Evolutionary conservation across 2,329 filamentous ascomycete species (phyloP), one percentile per base, ranked within the genome.

Genomic region (Aureobasidium sp.): DNA sequence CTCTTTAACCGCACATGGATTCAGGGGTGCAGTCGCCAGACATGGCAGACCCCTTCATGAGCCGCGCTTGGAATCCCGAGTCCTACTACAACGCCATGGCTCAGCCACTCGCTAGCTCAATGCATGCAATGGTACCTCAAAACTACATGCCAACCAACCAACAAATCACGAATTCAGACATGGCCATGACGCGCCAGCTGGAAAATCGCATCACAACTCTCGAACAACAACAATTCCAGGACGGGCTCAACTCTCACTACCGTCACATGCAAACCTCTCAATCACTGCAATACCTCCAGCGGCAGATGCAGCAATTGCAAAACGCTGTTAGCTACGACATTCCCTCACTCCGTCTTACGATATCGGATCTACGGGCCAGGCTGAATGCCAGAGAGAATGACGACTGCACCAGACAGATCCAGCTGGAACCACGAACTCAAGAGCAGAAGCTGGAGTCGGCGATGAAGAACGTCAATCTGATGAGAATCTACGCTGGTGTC

Each of bases 401-500:
- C 9, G 51, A 55, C 2, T 17, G 12, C 5, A 42, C 37, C 6
- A 17, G 51, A 25, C 20, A 22, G 5, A 42, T 45, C 5, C 17
- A 36, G 11, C 15, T 44, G 14, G 41, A 34, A 29, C 39, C 53
- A 1, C 27, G 53, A 3, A 59, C 31, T 8, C 44, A 29, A 2
- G 20, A 48, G 15, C 27, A 59, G 42, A 59, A 59, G 20, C 41
- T 59, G 7, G 22, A 48, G 34, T 59, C 55, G 14, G 55, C 55
- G 2, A 37, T 48, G 41, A 15, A 34, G 15, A 59, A 48, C 12
- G 29, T 29, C 11, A 59, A 42, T 3, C 5, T 59, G 20, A 37
- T 25, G 7, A 42, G 55, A 20, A 59, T 59, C 17, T 31, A 36
- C 22, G 42, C 55, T n/a, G 42, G 29, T 20, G 29, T 34, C 14